A percentile compares a stretch with the other conserved stretches of the same genome.
These are phyloP conservation scores for Zymoseptoria tritici DNA, from an alignment of 2,329 filamentous ascomycete genomes.

Conservation along the genomic window DNA sequence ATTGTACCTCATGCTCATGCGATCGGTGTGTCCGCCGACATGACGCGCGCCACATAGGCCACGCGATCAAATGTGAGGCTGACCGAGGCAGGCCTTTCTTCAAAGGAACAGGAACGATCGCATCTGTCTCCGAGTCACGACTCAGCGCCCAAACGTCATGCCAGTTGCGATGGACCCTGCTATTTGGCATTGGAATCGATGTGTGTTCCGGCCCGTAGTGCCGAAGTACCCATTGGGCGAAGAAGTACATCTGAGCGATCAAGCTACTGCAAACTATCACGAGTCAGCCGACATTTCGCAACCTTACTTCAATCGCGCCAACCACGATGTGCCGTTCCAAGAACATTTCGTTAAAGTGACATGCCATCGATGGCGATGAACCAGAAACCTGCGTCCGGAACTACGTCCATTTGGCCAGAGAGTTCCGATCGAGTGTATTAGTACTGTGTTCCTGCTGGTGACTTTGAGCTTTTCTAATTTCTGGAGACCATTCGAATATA, in stretches of 20 bases:
- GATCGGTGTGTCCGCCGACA: not conserved
- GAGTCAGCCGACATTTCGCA: not conserved
- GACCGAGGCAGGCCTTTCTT: not conserved
- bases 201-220: not conserved
- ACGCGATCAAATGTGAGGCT: not conserved
- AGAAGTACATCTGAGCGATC: not conserved
- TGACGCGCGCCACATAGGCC: not conserved
- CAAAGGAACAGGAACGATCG: not conserved
- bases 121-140: not conserved
- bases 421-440: not conserved
- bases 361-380: not conserved
- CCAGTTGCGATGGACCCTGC: not conserved
- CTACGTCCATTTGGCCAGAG: not conserved
- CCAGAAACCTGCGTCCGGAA: not conserved
- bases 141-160: not conserved
- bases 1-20: not conserved
- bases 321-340: not conserved
- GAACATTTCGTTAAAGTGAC: not conserved
- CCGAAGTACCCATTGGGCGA: not conserved
- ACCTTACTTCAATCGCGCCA: not conserved
- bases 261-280: not conserved
- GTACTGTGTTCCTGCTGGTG: not conserved
- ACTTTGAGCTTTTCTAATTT: not conserved
- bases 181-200: not conserved
- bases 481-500: not conserved